Percentiles rank a stretch among this genome's conserved stretches.
phyloP scores from a whole-genome alignment of 805 yeast species.

The Lipomyces yamanashiensis region DNA sequence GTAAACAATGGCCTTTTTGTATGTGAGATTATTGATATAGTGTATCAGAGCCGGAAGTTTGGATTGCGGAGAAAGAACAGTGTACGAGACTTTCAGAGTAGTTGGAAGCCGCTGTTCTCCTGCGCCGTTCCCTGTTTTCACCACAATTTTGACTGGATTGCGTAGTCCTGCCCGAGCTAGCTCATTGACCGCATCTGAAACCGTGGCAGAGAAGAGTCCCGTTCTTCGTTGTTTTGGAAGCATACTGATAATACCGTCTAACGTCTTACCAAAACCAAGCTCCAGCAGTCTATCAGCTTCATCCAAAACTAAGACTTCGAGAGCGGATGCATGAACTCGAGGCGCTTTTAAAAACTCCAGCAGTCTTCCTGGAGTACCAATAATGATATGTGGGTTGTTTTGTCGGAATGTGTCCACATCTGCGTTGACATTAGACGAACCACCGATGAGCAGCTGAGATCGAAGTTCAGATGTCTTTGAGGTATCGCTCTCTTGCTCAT shows the following conservation, averaged over 20 bases:
- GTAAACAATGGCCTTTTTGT: conserved; percentile 84
- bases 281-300: conserved; percentile 93
- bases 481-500: neutral
- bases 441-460: conserved; percentile 52
- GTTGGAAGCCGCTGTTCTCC: conserved; percentile 58
- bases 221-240: conserved; percentile 92
- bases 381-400: conserved; percentile 69
- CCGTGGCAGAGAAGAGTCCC: conserved; percentile 92
- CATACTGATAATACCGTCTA: conserved; percentile 64
- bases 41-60: conserved; percentile 66
- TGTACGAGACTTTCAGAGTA: conserved; percentile 64
- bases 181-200: conserved; percentile 76
- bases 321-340: conserved; percentile 61
- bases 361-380: conserved; percentile 92
- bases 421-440: conserved; percentile 56
- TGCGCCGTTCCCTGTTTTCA: conserved; percentile 54
- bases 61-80: conserved; percentile 59
- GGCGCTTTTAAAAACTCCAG: conserved; percentile 68
- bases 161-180: conserved; percentile 88
- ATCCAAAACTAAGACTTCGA: conserved; percentile 80
- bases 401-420: conserved; percentile 66
- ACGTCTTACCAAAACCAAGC: conserved; percentile 70
- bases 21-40: conserved; percentile 58
- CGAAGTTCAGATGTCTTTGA: conserved; percentile 38
- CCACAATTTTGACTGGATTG: conserved; percentile 87